These are phyloP conservation scores for Penicilliopsis zonata DNA, from an alignment of 495 filamentous ascomycete species.

Conservation along the genomic window DNA sequence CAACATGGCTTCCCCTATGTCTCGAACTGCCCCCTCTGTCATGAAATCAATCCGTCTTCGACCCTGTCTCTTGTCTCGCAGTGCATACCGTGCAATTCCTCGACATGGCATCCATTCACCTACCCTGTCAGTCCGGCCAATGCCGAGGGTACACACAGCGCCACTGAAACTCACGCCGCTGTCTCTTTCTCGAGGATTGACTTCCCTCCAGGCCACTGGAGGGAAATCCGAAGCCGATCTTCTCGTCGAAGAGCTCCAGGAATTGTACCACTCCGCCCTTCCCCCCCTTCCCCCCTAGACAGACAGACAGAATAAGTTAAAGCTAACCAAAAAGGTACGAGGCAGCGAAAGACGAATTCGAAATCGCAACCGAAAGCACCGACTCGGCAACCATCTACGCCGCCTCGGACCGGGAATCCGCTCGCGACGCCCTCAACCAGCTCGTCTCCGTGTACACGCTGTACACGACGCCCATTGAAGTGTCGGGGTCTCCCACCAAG, in stretches of 20 bases:
- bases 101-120: too few species aligned
- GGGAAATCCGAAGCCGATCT: conserved; percentile 19
- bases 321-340: conserved; percentile 15
- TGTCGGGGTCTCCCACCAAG: background rate
- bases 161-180: too few species aligned
- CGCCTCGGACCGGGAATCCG: conserved; percentile 32
- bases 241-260: conserved; percentile 31
- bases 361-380: conserved; percentile 35
- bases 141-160: too few species aligned
- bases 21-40: too few species aligned
- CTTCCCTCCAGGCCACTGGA: conserved; percentile 2
- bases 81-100: too few species aligned
- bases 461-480: conserved; percentile 16
- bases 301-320: background rate
- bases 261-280: too few species aligned
- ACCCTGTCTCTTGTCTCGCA: too few species aligned
- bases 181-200: background rate
- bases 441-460: conserved; percentile 22
- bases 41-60: too few species aligned
- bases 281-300: background rate
- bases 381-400: conserved; percentile 32
- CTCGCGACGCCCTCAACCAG: conserved; percentile 29
- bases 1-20: too few species aligned
- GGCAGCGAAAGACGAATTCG: conserved; percentile 34
- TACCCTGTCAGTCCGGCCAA: too few species aligned